These are phyloP conservation scores for Cutaneotrichosporon arboriforme DNA, from an alignment of 1,284 basidiomycete species.

Conservation along the genomic window DNA sequence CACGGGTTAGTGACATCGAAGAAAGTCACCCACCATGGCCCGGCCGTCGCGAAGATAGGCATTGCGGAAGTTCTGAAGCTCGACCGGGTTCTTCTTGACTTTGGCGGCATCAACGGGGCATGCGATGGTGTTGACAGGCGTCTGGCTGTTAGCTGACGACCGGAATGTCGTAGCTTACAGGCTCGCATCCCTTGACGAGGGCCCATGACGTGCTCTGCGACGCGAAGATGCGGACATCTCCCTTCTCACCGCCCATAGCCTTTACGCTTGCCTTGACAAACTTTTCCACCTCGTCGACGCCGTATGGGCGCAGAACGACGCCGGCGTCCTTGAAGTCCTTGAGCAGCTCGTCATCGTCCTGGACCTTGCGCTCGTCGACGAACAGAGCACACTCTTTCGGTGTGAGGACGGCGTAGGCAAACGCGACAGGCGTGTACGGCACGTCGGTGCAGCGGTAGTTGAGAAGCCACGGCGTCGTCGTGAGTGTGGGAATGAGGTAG, in stretches of 20 bases:
- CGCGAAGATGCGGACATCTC: constrained; percentile 26
- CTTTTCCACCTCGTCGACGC: constrained; percentile 64
- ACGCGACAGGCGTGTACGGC: constrained; percentile 80
- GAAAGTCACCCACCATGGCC: constrained; percentile 61
- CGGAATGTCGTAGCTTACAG: constrained; percentile 19
- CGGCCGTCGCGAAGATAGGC: constrained; percentile 88
- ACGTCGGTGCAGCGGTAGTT: constrained; percentile 80
- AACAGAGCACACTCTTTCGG: constrained; percentile 49
- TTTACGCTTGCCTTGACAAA: constrained; percentile 10
- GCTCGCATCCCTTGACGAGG: constrained; percentile 27
- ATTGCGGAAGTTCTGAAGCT: constrained; percentile 72
- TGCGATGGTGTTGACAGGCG: constrained; percentile 29
- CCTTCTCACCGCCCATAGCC: constrained; percentile 11
- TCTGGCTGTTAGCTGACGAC: constrained; percentile 15
- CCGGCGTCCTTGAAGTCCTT: constrained; percentile 50
- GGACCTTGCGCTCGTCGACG: constrained; percentile 37
- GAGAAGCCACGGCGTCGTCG: constrained; percentile 63
- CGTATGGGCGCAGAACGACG: constrained; percentile 63
- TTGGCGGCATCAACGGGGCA: constrained; percentile 67
- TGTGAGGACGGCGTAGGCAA: constrained; percentile 71
- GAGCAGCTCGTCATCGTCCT: constrained; percentile 30
- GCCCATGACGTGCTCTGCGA: constrained; percentile 42
- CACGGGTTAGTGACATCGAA: background rate
- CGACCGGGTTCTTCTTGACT: constrained; percentile 78
- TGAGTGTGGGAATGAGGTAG: constrained; percentile 49